A percentile compares a stretch with the other conserved stretches of the same genome.
Evolutionary conservation across 2,329 filamentous ascomycete species (phyloP).

Genomic region (Ophiostoma perfectum): DNA sequence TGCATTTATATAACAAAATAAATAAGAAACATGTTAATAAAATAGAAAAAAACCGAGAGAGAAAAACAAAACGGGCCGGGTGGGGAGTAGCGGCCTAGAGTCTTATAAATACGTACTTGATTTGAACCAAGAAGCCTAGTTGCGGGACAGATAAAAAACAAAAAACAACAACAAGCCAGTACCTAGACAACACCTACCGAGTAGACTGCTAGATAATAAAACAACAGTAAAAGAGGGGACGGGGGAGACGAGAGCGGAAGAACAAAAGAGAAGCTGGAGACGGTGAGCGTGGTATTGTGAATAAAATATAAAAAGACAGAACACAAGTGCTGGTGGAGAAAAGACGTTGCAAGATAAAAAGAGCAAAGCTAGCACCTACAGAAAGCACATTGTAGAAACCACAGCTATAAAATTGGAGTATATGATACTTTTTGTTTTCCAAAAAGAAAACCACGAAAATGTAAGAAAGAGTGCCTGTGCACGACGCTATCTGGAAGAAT

Average conservation of each 20-base stretch:
- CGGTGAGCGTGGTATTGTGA: not conserved
- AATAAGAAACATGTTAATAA: slow-evolving; percentile 3
- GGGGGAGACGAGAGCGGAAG: not conserved
- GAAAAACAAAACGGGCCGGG: slow-evolving; percentile 13
- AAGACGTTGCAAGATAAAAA: no score
- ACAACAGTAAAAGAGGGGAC: not conserved
- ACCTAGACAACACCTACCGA: not conserved
- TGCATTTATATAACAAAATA: not conserved
- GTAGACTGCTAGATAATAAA: not conserved
- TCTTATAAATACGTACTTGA: not conserved
- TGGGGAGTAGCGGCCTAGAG: slow-evolving; percentile 5
- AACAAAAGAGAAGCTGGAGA: not conserved
- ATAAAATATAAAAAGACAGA: not conserved
- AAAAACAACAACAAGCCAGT: not conserved
- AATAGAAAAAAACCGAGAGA: slow-evolving; percentile 1
- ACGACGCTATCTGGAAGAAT: not conserved
- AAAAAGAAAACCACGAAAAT: no score
- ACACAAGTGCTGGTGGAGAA: no score
- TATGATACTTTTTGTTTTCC: no score
- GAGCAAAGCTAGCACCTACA: no score
- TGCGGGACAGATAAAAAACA: not conserved
- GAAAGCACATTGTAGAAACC: not conserved
- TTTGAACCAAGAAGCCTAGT: not conserved
- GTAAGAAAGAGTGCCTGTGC: no score
- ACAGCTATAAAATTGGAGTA: not conserved